Percentiles rank a stretch among this genome's conserved stretches.
phyloP scores from a whole-genome alignment of 345 rosid genomes.

The Ceriops tagal region DNA sequence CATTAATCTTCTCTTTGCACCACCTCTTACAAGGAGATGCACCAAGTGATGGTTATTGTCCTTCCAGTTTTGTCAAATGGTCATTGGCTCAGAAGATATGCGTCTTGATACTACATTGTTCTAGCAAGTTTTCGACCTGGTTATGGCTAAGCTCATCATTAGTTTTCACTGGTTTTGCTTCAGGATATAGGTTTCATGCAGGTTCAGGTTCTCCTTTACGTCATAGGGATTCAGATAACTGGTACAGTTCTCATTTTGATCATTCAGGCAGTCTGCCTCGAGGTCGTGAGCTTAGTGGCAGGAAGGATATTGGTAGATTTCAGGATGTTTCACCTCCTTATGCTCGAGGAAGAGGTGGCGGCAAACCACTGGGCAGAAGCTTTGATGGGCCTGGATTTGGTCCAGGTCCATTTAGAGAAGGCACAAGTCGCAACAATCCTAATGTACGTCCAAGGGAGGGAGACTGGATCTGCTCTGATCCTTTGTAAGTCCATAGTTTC shows the following conservation, averaged over 20 bases:
- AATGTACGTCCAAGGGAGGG: conserved; percentile 92
- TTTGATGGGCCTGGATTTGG: conserved; percentile 63
- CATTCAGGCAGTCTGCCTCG: conserved; percentile 45
- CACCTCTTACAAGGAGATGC: conserved; percentile 17
- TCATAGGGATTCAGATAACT: conserved; percentile 53
- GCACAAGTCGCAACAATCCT: conserved; percentile 48
- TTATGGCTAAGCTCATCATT: conserved; percentile 25
- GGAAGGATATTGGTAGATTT: conserved; percentile 67
- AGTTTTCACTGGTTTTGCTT: conserved; percentile 35
- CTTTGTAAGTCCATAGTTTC: conserved; percentile 45
- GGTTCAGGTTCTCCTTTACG: conserved; percentile 65
- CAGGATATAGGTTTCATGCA: conserved; percentile 76
- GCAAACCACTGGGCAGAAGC: conserved; percentile 58
- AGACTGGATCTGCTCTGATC: conserved; percentile 80
- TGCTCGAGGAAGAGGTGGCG: conserved; percentile 61
- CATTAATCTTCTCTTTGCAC: conserved; percentile 19
- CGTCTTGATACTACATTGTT: conserved; percentile 13
- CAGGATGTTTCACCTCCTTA: conserved; percentile 63
- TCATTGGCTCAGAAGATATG: conserved; percentile 20
- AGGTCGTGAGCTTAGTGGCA: conserved; percentile 47
- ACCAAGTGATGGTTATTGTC: conserved; percentile 27
- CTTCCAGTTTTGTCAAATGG: conserved; percentile 25
- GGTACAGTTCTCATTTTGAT: conserved; percentile 54
- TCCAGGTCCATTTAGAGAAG: conserved; percentile 50
- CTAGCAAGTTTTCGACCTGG: conserved; percentile 17